Evolutionary conservation across 169 alveolate species (phyloP), one percentile per base, ranked within the genome.

Genomic region (Plasmodium knowlesi): DNA sequence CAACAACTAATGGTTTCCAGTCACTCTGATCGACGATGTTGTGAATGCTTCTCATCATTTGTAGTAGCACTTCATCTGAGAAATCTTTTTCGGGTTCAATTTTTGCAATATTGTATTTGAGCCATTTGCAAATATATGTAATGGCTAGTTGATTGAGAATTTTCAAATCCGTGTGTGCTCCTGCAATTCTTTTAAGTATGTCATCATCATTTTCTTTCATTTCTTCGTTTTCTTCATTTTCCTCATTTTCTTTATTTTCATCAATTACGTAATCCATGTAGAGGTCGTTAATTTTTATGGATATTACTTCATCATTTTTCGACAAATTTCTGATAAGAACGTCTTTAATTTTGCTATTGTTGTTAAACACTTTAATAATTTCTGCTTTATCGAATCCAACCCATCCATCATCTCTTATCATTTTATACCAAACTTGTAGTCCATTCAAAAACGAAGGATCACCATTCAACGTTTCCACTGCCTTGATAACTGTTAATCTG

Each of bases 1-100:
- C 98, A 12, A 97, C 98, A 34, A 97, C 96, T 39, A 97, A 92
- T 37, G 98, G 98, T 88, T 97, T 97, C 98, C 98, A 97, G 88
- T 97, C 98, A 39, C 98, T 97, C 50, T 96, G 95, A 93, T 96
- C 98, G 54, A 97, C 97, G 46, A 97, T 98, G 89, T 97, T 97
- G 39, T 96, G 97, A 43, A 97, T 97, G 61, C 98, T 93, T 37
- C 98, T 93, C 95, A 97, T 93, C 98, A 97, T 97, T 96, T 97
- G 98, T 92, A 96, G 96, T 14, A 97, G 88, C 19, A 97, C 98
- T 71, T 96, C 97, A 78, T 96, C 92, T 81, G 97, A 95, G 74
- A 96, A 96, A 14, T 86, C 93, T 50, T 92, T 80, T 82, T 97
- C 98, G 5, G 98, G 98, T 92, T 97, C 98, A 84, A 97, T 92